These are phyloP conservation scores for Ceratocystis cubensis DNA, from an alignment of 2,329 filamentous ascomycete genomes.

Conservation along the genomic window DNA sequence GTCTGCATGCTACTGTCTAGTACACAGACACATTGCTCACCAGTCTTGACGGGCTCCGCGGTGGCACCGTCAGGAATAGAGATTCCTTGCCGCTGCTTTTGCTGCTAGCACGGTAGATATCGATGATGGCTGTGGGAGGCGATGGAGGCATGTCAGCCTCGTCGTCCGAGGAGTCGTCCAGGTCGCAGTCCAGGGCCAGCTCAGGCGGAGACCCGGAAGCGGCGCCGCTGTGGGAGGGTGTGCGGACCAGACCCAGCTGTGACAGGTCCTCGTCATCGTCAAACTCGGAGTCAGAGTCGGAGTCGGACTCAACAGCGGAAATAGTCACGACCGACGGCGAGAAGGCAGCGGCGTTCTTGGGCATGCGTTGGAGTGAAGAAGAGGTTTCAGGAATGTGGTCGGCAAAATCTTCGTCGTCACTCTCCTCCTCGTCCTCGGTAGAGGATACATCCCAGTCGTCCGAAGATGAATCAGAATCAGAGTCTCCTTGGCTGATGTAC, in stretches of 20 bases:
- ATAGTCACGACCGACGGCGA: neutral
- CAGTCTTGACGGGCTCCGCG: conserved; percentile 39
- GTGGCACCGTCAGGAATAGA: conserved; percentile 29
- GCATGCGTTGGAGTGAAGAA: neutral
- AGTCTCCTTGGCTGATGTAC: conserved; percentile 32
- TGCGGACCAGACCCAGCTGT: conserved; percentile 55
- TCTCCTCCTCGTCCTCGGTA: conserved; percentile 15
- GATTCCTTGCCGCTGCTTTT: conserved; percentile 13
- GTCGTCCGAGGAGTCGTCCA: conserved; percentile 57
- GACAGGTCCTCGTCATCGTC: conserved; percentile 52
- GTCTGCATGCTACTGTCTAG: neutral
- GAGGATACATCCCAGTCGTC: conserved; percentile 23
- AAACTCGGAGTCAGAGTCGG: conserved; percentile 33
- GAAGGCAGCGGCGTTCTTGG: neutral
- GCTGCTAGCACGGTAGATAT: conserved; percentile 13
- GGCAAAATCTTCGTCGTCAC: conserved; percentile 9
- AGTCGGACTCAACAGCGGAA: conserved; percentile 3
- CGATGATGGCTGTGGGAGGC: conserved; percentile 39
- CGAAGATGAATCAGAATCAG: conserved; percentile 8
- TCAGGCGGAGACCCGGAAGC: conserved; percentile 51
- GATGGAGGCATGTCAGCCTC: conserved; percentile 62
- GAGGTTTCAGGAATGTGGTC: conserved; percentile 4
- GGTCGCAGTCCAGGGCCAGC: conserved; percentile 56
- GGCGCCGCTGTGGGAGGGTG: conserved; percentile 42
- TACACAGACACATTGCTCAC: conserved; percentile 25